These are phyloP conservation scores for Eucalyptus marginata DNA, from an alignment of 345 rosid genomes.

Conservation along the genomic window DNA sequence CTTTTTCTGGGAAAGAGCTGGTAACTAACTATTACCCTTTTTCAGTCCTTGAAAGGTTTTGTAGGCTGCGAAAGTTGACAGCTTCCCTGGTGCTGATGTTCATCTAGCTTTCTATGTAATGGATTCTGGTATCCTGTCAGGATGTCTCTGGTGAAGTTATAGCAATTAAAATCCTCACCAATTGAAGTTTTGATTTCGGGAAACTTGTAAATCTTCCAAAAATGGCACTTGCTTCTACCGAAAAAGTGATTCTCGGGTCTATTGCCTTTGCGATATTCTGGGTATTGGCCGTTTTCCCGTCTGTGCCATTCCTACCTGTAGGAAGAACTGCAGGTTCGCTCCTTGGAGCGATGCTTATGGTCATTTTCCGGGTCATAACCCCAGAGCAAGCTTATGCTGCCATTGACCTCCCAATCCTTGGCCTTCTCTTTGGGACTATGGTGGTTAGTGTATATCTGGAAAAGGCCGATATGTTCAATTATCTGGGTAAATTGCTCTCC, in stretches of 20 bases:
- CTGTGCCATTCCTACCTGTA: conserved; percentile 69
- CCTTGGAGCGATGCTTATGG: conserved; percentile 88
- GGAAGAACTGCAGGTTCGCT: conserved; percentile 93
- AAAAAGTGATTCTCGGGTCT: conserved; percentile 55
- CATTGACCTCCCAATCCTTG: conserved; percentile 78
- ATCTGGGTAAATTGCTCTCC: conserved; percentile 56
- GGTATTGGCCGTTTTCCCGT: conserved; percentile 78
- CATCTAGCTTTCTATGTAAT: neutral
- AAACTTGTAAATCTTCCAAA: neutral
- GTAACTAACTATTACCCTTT: neutral
- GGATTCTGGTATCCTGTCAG: neutral
- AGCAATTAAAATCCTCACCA: neutral
- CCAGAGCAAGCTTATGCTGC: conserved; percentile 74
- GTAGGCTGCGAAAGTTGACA: neutral
- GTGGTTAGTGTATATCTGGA: conserved; percentile 76
- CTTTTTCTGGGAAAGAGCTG: neutral
- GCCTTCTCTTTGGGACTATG: conserved; percentile 89
- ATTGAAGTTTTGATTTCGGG: neutral
- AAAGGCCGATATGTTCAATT: conserved; percentile 70
- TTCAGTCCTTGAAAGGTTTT: neutral
- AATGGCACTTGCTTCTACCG: conserved; percentile 50
- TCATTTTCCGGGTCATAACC: conserved; percentile 50
- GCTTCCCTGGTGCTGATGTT: neutral
- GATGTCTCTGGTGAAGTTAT: neutral
- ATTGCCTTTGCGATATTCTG: conserved; percentile 66